Evolutionary conservation across 768 basidiomycete species (phyloP).

Genomic region (Mycena crocata): DNA sequence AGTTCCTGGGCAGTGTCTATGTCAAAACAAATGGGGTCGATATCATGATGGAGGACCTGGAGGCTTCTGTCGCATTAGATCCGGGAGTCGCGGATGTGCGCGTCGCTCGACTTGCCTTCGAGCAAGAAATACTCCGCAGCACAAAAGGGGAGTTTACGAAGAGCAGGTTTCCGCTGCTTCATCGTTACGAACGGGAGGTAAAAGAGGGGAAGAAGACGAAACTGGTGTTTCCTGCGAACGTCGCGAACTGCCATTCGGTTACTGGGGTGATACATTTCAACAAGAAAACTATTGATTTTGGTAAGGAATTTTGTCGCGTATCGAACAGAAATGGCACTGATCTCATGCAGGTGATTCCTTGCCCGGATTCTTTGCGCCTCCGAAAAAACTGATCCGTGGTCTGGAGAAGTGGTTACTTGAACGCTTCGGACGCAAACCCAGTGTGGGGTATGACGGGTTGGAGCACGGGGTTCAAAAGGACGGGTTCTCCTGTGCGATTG

Average conservation of each 20-base stretch:
- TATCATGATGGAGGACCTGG: slow-evolving; percentile 31
- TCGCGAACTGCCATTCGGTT: slow-evolving; percentile 10
- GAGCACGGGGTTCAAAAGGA: slow-evolving; percentile 6
- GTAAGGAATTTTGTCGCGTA: neutral
- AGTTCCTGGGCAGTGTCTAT: slow-evolving; percentile 24
- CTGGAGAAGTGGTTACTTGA: neutral
- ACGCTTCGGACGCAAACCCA: neutral
- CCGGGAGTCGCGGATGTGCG: slow-evolving; percentile 15
- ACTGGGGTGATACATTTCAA: slow-evolving; percentile 2
- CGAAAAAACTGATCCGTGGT: neutral
- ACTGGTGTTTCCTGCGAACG: slow-evolving; percentile 3
- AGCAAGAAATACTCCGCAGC: neutral
- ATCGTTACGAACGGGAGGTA: slow-evolving; percentile 6
- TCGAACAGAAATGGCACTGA: neutral
- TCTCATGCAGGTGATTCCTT: neutral
- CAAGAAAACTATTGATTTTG: neutral
- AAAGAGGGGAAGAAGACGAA: neutral
- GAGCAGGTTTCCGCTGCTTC: neutral
- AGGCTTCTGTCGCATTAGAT: slow-evolving; percentile 14
- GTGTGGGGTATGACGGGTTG: neutral
- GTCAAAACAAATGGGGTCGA: slow-evolving; percentile 15
- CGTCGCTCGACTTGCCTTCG: slow-evolving; percentile 21
- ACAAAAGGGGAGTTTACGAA: neutral
- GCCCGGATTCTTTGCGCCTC: neutral
- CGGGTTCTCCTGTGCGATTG: neutral